Evolutionary conservation across 208 protist genomes (phyloP).

Genomic region (Naegleria lovaniensis): DNA sequence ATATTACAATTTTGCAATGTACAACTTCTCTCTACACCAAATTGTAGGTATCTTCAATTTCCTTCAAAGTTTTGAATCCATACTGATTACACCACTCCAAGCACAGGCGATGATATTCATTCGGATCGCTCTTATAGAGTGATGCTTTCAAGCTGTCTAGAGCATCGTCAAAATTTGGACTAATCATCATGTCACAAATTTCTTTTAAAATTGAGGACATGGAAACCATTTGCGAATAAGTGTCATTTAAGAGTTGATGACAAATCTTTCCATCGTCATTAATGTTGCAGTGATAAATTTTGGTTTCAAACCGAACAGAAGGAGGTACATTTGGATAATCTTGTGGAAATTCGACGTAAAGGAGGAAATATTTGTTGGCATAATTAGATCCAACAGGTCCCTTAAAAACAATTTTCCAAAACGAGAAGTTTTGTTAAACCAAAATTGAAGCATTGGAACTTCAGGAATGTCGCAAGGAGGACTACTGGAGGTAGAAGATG

Average conservation of each 20-base stretch:
- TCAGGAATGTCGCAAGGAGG: too few relatives aligned
- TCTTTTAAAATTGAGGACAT: conserved; percentile 51
- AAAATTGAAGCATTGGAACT: too few relatives aligned
- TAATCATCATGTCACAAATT: conserved; percentile 59
- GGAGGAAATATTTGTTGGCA: conserved; percentile 49
- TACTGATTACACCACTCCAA: neutral
- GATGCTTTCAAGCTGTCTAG: conserved; percentile 36
- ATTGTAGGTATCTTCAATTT: neutral
- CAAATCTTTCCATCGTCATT: conserved; percentile 92
- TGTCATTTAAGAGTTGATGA: conserved; percentile 93
- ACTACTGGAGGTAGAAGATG: too few relatives aligned
- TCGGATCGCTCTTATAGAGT: neutral
- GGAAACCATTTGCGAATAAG: conserved; percentile 46
- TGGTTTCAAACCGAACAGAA: conserved; percentile 43
- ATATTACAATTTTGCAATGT: neutral
- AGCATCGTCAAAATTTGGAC: conserved; percentile 66
- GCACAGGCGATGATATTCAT: neutral
- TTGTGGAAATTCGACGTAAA: conserved; percentile 5
- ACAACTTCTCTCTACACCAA: neutral
- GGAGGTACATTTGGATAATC: neutral
- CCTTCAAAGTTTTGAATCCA: neutral
- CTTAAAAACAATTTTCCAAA: conserved; percentile 68
- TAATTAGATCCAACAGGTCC: conserved; percentile 92
- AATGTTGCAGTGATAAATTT: conserved; percentile 87
- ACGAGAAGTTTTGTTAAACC: too few relatives aligned